Base-by-base conservation (phyloP, 139 green algal species). In the Chlamydomonas schloesseri region DNA sequence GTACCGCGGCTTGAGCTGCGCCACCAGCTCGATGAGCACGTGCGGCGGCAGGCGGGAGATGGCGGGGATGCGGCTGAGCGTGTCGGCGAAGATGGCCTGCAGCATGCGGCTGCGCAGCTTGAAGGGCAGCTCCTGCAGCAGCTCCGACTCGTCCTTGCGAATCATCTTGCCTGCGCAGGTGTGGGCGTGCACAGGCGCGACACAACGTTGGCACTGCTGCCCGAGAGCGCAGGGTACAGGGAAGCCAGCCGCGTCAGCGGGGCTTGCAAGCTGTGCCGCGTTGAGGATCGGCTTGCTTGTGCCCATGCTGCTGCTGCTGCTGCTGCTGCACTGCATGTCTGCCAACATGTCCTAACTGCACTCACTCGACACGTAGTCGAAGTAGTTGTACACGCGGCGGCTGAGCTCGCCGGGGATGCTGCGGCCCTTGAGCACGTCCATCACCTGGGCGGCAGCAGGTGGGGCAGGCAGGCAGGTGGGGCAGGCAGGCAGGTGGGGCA, bases 391-490 rank as follows among this genome's bases (percentile, higher is more conserved):
- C 31, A 88, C 83, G 14, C 83, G 72, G 62, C 83, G 72, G 33
- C 69, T 76, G 46, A 88, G 72, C 58, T 81, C 83, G 23, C 60
- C 69, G 36, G 83, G 83, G 72, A 88, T 73, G 18, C 57, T 33
- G 21, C 85, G 76, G 4, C 28, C 31, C 77, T 89, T 89, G 37
- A 89, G 78, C 57, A 89, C 77, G 47, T 89, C 85, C 75, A 71
- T 64, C 13, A 86, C 76, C 76, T 74, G 79, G 24, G 57, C 53
- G 53, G 53, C 53, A 58, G 53, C 13, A 23, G 55, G 21, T 11
- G 37, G 57, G 2, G 74, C 33, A 28, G 24, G 26, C 31, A 29
- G 53, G 73, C 23, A 29, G 13, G 47, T 28, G 73, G 0, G 47
- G 47, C 14, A n/a, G 50, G 50, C 1, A 29, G n/a, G 72, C 28